Evolutionary conservation across 768 basidiomycete species (phyloP).

Genomic region (Suillus subalutaceus): DNA sequence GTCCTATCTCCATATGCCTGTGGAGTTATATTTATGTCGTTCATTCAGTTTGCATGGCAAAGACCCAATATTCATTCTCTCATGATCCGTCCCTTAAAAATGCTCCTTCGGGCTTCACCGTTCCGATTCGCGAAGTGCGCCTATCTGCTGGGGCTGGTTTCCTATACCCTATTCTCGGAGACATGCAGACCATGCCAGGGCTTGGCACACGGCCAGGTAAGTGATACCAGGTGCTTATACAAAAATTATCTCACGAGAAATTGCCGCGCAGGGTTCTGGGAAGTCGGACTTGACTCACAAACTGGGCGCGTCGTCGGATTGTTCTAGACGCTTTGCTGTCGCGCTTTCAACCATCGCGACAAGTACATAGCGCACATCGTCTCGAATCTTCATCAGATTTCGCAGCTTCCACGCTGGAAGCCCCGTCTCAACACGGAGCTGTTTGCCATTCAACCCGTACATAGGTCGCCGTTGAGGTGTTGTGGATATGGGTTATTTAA

Average conservation of each 20-base stretch:
- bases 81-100: slow-evolving; percentile 91
- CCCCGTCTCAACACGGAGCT: slow-evolving; percentile 43
- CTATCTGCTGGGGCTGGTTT: slow-evolving; percentile 94
- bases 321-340: slow-evolving; percentile 52
- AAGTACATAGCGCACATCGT: not conserved
- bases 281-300: slow-evolving; percentile 79
- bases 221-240: slow-evolving; percentile 17
- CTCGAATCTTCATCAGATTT: slow-evolving; percentile 25
- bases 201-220: slow-evolving; percentile 87
- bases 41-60: slow-evolving; percentile 87
- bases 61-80: slow-evolving; percentile 97
- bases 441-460: slow-evolving; percentile 45
- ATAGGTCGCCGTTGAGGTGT: slow-evolving; percentile 16
- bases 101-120: slow-evolving; percentile 88
- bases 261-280: slow-evolving; percentile 75
- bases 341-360: slow-evolving; percentile 24
- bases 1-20: slow-evolving; percentile 29
- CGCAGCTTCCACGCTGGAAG: slow-evolving; percentile 20
- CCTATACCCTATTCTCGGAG: slow-evolving; percentile 92
- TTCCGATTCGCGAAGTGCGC: slow-evolving; percentile 88
- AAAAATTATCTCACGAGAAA: slow-evolving; percentile 14
- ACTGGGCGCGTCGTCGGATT: slow-evolving; percentile 84
- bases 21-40: slow-evolving; percentile 12
- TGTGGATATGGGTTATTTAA: slow-evolving; percentile 21
- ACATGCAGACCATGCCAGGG: slow-evolving; percentile 99